Base-by-base conservation (phyloP, 306 rosid species). In the Lupinus albus region DNA sequence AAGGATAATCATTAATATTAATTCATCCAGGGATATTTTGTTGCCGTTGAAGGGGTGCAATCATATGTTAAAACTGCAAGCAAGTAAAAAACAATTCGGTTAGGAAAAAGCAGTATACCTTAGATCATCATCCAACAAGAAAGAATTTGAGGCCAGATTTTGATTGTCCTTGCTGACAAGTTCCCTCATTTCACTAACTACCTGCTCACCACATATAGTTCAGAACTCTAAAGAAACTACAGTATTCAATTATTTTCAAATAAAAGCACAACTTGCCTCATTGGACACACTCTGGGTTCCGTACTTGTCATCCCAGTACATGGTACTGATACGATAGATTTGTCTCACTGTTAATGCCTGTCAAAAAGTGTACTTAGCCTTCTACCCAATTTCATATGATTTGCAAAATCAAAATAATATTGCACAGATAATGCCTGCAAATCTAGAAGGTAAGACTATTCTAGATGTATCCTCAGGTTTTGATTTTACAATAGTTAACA, bases 241-340 rank as follows among this genome's bases (percentile, higher is more conserved):
- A n/a, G 18, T 25, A 63, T 32, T 54, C 48, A 12, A 55, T 68
- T 61, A 60, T 42, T 54, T 61, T 30, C n/a, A 87, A 69, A 36
- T 47, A 16, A 74, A 65, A 48, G 61, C 65, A 79, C 44, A 67
- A 82, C 99, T 69, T 90, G 84, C 97, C 99, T 93, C 97, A 30
- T 88, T 93, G 71, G 99, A 93, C 51, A 93, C 99, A 52, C 97
- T 93, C 80, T 86, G 99, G 51, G 99, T 90, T 80, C 97, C 96
- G 45, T 93, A 88, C 81, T 93, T 93, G 91, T 93, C 99, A 86
- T 93, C 99, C 97, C 99, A 93, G 83, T 88, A 93, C 99, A 93
- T 88, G 0, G 99, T 93, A 85, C 97, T 93, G 67, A 93, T 90
- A 15, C 97, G 99, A 75, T 93, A 90, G 61, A 93, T 90, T 86